Conservation (phyloP, 1,139 yeast genomes). For the Kluyveromyces sp. region DNA sequence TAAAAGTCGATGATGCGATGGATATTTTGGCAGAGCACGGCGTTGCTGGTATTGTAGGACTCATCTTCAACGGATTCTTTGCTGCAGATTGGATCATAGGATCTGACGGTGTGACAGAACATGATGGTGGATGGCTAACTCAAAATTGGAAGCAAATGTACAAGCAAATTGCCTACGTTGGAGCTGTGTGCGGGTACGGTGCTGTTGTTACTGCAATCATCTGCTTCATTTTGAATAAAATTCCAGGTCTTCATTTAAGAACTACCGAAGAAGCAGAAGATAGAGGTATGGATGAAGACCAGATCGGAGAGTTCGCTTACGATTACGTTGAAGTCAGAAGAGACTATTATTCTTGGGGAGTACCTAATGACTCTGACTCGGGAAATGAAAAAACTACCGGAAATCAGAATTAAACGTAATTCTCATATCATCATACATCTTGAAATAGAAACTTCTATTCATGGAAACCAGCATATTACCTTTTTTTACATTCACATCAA, state of each 20-base stretch:
- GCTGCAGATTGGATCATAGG: constrained; percentile 86
- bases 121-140: constrained; percentile 85
- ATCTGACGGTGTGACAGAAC: constrained; percentile 74
- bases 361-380: constrained; percentile 19
- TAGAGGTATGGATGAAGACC: constrained; percentile 90
- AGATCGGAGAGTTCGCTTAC: constrained; percentile 96
- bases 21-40: constrained; percentile 99
- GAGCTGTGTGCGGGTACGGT: constrained; percentile 70
- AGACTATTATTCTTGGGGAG: constrained; percentile 72
- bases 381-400: constrained; percentile 1
- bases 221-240: constrained; percentile 63
- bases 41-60: constrained; percentile 86
- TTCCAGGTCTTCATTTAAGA: constrained; percentile 79
- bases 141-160: constrained; percentile 89
- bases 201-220: constrained; percentile 70
- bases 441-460: too few species aligned
- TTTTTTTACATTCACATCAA: too few species aligned
- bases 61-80: constrained; percentile 78
- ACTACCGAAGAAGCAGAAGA: constrained; percentile 82
- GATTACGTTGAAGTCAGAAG: constrained; percentile 96
- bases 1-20: constrained; percentile 82
- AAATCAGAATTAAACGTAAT: too few species aligned
- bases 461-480: too few species aligned
- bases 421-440: neutral
- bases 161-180: constrained; percentile 76